Evolutionary conservation across 345 rosid species (phyloP).

Genomic region (Gossypium ekmanianum): DNA sequence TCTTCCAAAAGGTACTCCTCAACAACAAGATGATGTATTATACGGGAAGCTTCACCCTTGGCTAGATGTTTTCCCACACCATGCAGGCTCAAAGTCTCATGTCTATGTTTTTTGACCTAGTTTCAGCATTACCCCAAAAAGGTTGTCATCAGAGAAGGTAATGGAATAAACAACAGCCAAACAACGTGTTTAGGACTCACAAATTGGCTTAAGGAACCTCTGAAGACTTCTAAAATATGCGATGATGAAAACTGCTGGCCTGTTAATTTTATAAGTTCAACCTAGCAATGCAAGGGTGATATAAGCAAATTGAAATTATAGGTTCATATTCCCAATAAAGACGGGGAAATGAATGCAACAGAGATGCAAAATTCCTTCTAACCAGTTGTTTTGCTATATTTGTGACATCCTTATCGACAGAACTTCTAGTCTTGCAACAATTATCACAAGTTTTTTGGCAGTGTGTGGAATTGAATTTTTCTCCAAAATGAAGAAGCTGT

Average conservation of each 20-base stretch:
- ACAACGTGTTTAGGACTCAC: constrained; percentile 39
- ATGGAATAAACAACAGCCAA: constrained; percentile 17
- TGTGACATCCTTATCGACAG: constrained; percentile 84
- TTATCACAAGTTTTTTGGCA: constrained; percentile 87
- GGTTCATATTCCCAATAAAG: constrained; percentile 4
- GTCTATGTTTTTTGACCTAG: constrained; percentile 86
- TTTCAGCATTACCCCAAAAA: constrained; percentile 20
- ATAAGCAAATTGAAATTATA: constrained; percentile 8
- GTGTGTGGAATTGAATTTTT: constrained; percentile 67
- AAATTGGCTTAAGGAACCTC: constrained; percentile 85
- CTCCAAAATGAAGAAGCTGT: constrained; percentile 92
- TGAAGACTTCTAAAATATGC: constrained; percentile 85
- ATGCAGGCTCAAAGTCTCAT: constrained; percentile 74
- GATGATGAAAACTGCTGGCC: constrained; percentile 82
- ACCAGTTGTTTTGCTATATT: constrained; percentile 84
- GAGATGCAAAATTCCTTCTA: constrained; percentile 17
- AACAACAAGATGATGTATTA: constrained; percentile 78
- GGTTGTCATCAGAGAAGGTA: constrained; percentile 3
- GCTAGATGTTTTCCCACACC: constrained; percentile 86
- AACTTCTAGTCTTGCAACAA: constrained; percentile 59
- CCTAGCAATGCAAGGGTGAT: constrained; percentile 31
- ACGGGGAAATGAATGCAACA: neutral
- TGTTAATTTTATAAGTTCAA: constrained; percentile 78
- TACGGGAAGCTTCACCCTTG: constrained; percentile 82
- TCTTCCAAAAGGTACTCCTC: constrained; percentile 84